Evolutionary conservation across 148 eudicot species (phyloP).

Genomic region (Vaccinium macrocarpon): DNA sequence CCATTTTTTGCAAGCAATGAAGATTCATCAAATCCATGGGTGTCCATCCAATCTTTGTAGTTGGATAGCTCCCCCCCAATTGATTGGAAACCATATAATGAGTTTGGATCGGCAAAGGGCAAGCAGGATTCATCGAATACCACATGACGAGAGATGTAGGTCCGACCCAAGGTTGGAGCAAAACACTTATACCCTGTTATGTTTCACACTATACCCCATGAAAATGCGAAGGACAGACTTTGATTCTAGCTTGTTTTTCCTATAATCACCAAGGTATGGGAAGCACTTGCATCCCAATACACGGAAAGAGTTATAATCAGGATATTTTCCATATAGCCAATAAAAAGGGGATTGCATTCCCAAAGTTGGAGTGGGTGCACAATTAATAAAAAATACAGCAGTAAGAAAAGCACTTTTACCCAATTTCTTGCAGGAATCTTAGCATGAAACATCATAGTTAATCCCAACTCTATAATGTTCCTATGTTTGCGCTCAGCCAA

Average conservation of each 20-base stretch:
- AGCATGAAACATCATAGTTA: conserved; percentile 11
- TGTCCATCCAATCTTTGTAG: not conserved
- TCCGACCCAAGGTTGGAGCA: not conserved
- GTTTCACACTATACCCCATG: not conserved
- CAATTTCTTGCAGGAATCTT: not conserved
- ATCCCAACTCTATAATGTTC: conserved; percentile 5
- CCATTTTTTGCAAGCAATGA: too few species aligned
- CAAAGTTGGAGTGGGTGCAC: not conserved
- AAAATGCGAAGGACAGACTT: conserved; percentile 4
- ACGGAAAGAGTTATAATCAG: not conserved
- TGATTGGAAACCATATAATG: not conserved
- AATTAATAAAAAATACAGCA: not conserved
- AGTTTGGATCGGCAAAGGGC: not conserved
- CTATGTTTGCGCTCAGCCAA: conserved; percentile 8
- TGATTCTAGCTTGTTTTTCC: not conserved
- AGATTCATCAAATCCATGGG: not conserved
- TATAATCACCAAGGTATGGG: not conserved
- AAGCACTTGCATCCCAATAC: not conserved
- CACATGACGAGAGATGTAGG: conserved; percentile 5
- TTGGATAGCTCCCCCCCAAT: not conserved
- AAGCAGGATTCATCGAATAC: conserved; percentile 2
- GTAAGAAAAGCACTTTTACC: conserved; percentile 5
- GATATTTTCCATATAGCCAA: not conserved
- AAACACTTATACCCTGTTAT: not conserved
- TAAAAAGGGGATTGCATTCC: not conserved